phyloP scores from a whole-genome alignment of 2,329 filamentous ascomycete species.

The Aspergillus aculeatinus region DNA sequence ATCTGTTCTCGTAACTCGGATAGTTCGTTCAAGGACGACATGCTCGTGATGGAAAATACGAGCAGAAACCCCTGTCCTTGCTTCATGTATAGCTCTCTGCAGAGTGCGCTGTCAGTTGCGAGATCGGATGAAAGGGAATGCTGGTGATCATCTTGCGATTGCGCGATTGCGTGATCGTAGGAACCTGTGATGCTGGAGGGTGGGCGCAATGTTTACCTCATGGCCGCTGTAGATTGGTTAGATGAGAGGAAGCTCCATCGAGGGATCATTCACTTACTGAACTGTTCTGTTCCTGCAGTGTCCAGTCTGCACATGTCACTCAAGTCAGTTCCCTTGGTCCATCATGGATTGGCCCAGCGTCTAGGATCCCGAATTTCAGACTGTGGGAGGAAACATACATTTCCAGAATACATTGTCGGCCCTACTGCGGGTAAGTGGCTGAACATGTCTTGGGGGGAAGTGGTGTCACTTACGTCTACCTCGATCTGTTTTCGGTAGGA shows the following conservation, averaged over 20 bases:
- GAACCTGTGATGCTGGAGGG: not conserved
- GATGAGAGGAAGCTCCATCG: not conserved
- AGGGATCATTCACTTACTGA: conserved; percentile 62
- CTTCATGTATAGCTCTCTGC: conserved; percentile 84
- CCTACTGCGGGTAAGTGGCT: conserved; percentile 53
- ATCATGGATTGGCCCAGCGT: not conserved
- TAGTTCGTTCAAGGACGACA: conserved; percentile 78
- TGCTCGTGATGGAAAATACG: conserved; percentile 87
- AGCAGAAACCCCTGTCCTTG: conserved; percentile 87
- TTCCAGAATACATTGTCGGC: conserved; percentile 83
- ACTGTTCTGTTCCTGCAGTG: conserved; percentile 88
- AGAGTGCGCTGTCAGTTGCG: conserved; percentile 15
- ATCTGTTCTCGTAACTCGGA: conserved; percentile 83
- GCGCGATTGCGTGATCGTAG: not conserved
- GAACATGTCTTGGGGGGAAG: conserved; percentile 36
- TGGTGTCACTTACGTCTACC: conserved; percentile 69
- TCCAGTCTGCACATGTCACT: conserved; percentile 62
- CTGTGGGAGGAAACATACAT: conserved; percentile 59
- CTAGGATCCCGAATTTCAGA: not conserved
- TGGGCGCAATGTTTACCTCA: conserved; percentile 49
- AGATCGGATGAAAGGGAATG: not conserved
- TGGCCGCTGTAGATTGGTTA: conserved; percentile 48
- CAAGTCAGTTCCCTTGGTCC: conserved; percentile 7
- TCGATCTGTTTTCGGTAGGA: conserved; percentile 86
- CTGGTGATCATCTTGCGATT: not conserved